Evolutionary conservation across 2,329 filamentous ascomycete genomes (phyloP), one percentile per base, ranked within the genome.

Genomic region (Periconia sp.): DNA sequence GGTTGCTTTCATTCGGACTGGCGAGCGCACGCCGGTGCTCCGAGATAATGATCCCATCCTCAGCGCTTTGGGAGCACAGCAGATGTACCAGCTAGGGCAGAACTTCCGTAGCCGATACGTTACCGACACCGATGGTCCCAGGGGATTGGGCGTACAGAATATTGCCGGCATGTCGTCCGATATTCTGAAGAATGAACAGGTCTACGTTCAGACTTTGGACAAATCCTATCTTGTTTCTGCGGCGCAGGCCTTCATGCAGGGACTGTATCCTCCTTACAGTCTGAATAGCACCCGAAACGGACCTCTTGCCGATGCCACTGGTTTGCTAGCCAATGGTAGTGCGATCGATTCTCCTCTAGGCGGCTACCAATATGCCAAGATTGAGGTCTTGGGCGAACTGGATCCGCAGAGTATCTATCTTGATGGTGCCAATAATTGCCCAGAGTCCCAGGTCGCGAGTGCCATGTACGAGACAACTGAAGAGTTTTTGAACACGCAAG

Each of bases 181-280:
- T 39, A 60, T 66, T 19, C 46, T 80, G 12, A 61, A 77, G 43
- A 64, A 73, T 30, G 63, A 74, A 13, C 72, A 83, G 46, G 52
- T 83, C 7, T 69, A 68, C 37, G 65, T 81, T 9, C 62, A 76
- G 33, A 71, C 81, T 1, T 61, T 73, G 18, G 71, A 79, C 18
- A 67, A 73, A 22, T 73, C 78, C 44, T 74, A 73, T 40, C 71
- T 74, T 2, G 59, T 75, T 23, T 76, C 76, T 1, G 81, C 80
- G 3, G 80, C 81, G 10, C 78, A 81, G 52, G 81, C 82, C 3
- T 84, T 84, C 54, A 75, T 85, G 72, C 81, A 84, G 59, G 81
- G 80, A 6, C 65, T 85, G 8, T 85, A 84, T 58, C 82, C 82
- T 23, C 80, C 81, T 1, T 61, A 65, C 34, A 58, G 63, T 3